Conservation (phyloP, 371 early-diverging fungal genomes). For the Chytridiales sp. region DNA sequence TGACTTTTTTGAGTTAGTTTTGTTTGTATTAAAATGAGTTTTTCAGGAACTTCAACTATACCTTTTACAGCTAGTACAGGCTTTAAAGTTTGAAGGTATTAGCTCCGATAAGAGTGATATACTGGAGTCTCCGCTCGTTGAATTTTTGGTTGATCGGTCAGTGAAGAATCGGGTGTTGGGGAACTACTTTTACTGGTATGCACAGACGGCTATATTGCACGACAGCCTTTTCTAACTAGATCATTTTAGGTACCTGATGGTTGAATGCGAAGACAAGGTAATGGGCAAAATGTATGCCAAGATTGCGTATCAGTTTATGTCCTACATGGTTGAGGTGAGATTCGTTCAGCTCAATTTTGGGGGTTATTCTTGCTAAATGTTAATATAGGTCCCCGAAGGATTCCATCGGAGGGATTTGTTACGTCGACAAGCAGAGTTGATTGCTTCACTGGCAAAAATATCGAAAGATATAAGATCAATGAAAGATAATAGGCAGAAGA, state of each 20-base stretch:
- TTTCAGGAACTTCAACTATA: slow-evolving; percentile 81
- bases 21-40: not conserved
- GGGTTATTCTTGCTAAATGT: not conserved
- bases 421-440: slow-evolving; percentile 78
- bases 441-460: slow-evolving; percentile 69
- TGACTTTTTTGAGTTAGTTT: too few relatives aligned
- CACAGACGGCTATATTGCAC: not conserved
- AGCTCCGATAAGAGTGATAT: slow-evolving; percentile 35
- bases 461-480: slow-evolving; percentile 67
- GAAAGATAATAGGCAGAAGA: slow-evolving; percentile 81
- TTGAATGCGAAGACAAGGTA: slow-evolving; percentile 69
- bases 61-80: slow-evolving; percentile 94
- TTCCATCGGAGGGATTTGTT: slow-evolving; percentile 68
- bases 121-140: slow-evolving; percentile 74
- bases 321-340: slow-evolving; percentile 64
- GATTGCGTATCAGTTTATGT: slow-evolving; percentile 76
- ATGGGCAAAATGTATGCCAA: slow-evolving; percentile 84
- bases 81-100: slow-evolving; percentile 84
- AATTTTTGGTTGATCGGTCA: slow-evolving; percentile 84
- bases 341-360: not conserved
- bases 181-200: slow-evolving; percentile 88
- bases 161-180: slow-evolving; percentile 78
- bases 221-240: not conserved
- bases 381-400: slow-evolving; percentile 60
- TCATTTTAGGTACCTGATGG: slow-evolving; percentile 78